Evolutionary conservation across 129 eudicot genomes (phyloP), one percentile per base, ranked within the genome.

Genomic region (Chrysanthemum seticuspe): DNA sequence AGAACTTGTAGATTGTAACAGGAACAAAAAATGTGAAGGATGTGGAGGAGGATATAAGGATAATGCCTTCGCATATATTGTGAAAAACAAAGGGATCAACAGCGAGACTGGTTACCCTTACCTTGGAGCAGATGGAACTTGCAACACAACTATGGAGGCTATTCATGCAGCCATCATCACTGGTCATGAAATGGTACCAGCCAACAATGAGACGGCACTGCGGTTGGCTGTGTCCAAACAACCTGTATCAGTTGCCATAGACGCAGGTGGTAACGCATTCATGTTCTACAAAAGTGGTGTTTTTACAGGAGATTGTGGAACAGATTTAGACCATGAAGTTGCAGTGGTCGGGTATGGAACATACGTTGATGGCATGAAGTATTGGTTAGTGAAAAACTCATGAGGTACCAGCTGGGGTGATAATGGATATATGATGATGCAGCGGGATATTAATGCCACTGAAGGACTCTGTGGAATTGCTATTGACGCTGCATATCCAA

Each of bases 401-500:
- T 86, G 96, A 93, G 91, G 93, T 13, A 31, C 77, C 14, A 84
- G 71, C 68, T 87, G 96, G 97, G 96, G 97, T 56, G 89, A 87
- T 62, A 79, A 75, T 61, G 91, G 96, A 7, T 92, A 88, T 72
- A 81, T 89, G 0, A 86, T 89, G 78, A 86, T 92, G 85, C 69
- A 83, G 58, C 76, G 94, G 1, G 88, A 86, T 6, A 44, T 82
- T 16, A 40, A 63, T 5, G 82, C 78, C 25, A 64, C 82, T 29
- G 87, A 87, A 59, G 96, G 97, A 52, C 67, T 76, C 3, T 89
- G 98, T 72, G 98, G 98, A 13, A 88, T 92, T 29, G 96, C 97
- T 18, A 89, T 81, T 92, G 67, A 75, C 65, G 83, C 91, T 5
- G 80, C 88, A 0, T 92, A 89, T 78, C 97, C 94, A 0, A 78